Evolutionary conservation across 2,329 filamentous ascomycete genomes (phyloP).

Genomic region (Tolypocladium capitatum): DNA sequence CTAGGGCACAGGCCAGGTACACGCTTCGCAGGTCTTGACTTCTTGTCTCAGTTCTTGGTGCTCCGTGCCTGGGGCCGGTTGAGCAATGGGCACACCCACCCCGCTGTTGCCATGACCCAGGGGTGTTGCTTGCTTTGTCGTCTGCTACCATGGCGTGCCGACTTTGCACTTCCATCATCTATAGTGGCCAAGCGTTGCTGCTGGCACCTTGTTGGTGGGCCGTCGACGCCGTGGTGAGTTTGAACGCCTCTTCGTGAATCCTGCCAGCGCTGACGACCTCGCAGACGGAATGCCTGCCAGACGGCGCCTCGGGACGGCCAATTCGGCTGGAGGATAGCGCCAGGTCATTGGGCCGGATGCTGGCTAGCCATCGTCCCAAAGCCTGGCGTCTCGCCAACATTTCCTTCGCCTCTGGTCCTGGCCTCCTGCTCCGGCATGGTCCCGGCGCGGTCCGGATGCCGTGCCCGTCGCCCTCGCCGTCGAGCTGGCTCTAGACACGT

Average conservation of each 20-base stretch:
- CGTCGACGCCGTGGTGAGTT: not conserved
- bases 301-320: not conserved
- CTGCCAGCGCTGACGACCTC: not conserved
- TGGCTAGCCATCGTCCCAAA: not conserved
- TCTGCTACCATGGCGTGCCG: not conserved
- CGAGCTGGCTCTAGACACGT: not conserved
- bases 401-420: not conserved
- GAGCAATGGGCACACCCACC: not conserved
- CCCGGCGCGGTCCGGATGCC: not conserved
- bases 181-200: not conserved
- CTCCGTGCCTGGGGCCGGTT: not conserved
- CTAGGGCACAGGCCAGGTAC: not conserved
- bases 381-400: not conserved
- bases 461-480: not conserved
- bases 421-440: not conserved
- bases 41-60: too few species aligned
- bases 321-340: not conserved
- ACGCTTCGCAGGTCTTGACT: too few species aligned
- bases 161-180: not conserved
- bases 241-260: not conserved
- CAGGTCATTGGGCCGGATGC: not conserved
- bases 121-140: not conserved
- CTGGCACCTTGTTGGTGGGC: not conserved
- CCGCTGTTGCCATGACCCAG: not conserved
- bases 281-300: not conserved